Evolutionary conservation across 108 stramenopile genomes (phyloP), one percentile per base, ranked within the genome.

Genomic region (Nitzschia palea): DNA sequence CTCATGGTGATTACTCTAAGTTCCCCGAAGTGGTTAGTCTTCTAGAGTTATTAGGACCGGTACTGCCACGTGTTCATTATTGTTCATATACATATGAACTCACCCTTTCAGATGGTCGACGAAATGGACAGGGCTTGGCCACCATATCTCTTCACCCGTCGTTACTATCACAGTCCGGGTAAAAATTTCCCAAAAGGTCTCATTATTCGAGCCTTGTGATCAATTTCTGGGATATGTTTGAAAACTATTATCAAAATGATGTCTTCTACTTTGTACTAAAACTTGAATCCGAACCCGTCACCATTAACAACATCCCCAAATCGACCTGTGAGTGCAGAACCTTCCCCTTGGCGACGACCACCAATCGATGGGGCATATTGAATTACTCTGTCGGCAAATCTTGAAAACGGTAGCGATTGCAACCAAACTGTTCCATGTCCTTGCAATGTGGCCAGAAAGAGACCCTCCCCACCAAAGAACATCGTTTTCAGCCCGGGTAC

Each of bases 381-480:
- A 42, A 73, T 34, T 28, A 73, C 50, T 5, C 72, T 42, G 28
- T 73, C 72, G 8, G 65, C 64, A 3, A 73, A 36, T 65, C 72
- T 40, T 4, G 60, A 58, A 36, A 73, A 73, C 1, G 72, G 72
- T 20, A 73, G 37, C 4, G 72, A 73, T 37, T 91, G 92, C 34
- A 93, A 55, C 86, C 86, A 91, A 20, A 93, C 89, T 12, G 74
- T 83, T 9, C 92, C 92, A 0, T 89, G 87, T 42, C 93, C 93
- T 4, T 89, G 86, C 34, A 94, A 59, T 1, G 86, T 89, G 1
- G 90, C 88, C 18, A 94, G 68, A 62, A 94, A 94, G 44, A 94
- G 60, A 37, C 93, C 93, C 37, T 91, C 89, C 22, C 90, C 90
- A 17, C 93, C 93, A 79, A 94, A 91, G 35, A 94, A 54, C 9